These are phyloP conservation scores for Emergomyces pasteurianus DNA, from an alignment of 2,329 filamentous ascomycete genomes.

Conservation along the genomic window DNA sequence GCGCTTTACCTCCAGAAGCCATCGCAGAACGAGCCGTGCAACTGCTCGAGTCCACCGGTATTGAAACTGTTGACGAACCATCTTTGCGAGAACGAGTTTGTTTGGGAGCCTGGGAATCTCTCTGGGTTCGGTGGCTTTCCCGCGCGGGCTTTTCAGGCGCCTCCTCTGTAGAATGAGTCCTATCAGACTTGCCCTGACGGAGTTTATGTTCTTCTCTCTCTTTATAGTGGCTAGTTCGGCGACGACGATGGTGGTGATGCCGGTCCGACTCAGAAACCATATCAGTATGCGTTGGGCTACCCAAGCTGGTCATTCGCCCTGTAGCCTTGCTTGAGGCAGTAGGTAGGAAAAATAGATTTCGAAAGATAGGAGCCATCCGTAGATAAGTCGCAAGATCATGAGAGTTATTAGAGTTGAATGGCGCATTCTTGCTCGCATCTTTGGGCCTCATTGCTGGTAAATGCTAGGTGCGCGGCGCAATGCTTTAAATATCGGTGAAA, in stretches of 20 bases:
- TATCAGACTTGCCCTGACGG: neutral
- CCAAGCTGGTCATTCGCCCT: neutral
- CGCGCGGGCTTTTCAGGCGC: neutral
- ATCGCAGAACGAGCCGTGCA: neutral
- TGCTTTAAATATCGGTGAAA: neutral
- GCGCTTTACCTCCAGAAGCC: neutral
- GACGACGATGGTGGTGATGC: neutral
- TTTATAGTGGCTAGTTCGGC: neutral
- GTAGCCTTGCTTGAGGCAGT: neutral
- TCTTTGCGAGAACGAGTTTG: neutral
- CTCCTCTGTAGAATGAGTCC: neutral
- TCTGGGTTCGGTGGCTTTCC: neutral
- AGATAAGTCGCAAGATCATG: neutral
- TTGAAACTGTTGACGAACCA: neutral
- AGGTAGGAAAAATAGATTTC: neutral
- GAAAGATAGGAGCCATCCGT: neutral
- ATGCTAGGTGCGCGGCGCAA: neutral
- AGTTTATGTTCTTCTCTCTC: conserved; percentile 2
- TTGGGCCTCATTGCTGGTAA: neutral
- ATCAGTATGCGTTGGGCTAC: neutral
- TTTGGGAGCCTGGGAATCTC: neutral
- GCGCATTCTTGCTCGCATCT: too few species aligned
- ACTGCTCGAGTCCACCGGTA: neutral
- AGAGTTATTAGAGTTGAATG: neutral
- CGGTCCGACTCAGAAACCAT: neutral